phyloP scores from a whole-genome alignment of 768 basidiomycete genomes.

The Podaxis sp. region DNA sequence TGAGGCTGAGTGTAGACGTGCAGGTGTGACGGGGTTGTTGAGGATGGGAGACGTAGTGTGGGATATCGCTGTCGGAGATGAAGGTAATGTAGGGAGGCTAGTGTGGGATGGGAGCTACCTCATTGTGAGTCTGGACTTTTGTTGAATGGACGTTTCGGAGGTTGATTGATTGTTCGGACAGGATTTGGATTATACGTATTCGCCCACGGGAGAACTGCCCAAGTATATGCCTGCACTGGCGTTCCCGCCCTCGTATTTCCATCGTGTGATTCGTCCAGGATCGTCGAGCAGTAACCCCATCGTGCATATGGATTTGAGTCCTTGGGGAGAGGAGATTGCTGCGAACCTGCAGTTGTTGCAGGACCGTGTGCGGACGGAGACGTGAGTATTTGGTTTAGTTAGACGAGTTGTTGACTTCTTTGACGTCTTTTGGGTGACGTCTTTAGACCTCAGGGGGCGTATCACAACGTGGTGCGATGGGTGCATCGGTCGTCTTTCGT shows the following conservation, averaged over 20 bases:
- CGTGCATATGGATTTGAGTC: slow-evolving; percentile 66
- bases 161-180: slow-evolving; percentile 25
- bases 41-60: slow-evolving; percentile 80
- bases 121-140: slow-evolving; percentile 49
- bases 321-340: slow-evolving; percentile 78
- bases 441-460: slow-evolving; percentile 70
- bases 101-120: slow-evolving; percentile 90
- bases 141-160: not conserved
- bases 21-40: slow-evolving; percentile 59
- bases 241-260: slow-evolving; percentile 87
- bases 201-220: slow-evolving; percentile 69
- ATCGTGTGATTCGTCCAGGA: slow-evolving; percentile 73
- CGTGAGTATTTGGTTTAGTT: slow-evolving; percentile 44
- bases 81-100: slow-evolving; percentile 78
- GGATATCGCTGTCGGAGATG: slow-evolving; percentile 84
- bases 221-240: slow-evolving; percentile 76
- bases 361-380: slow-evolving; percentile 73
- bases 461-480: slow-evolving; percentile 84
- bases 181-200: slow-evolving; percentile 86
- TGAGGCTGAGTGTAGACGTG: slow-evolving; percentile 71
- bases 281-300: slow-evolving; percentile 52
- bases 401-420: not conserved
- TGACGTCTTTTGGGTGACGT: not conserved
- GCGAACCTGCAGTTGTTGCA: slow-evolving; percentile 71
- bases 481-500: slow-evolving; percentile 76